Evolutionary conservation across 768 basidiomycete genomes (phyloP), one percentile per base, ranked within the genome.

Genomic region (Russula griseocarnosa): DNA sequence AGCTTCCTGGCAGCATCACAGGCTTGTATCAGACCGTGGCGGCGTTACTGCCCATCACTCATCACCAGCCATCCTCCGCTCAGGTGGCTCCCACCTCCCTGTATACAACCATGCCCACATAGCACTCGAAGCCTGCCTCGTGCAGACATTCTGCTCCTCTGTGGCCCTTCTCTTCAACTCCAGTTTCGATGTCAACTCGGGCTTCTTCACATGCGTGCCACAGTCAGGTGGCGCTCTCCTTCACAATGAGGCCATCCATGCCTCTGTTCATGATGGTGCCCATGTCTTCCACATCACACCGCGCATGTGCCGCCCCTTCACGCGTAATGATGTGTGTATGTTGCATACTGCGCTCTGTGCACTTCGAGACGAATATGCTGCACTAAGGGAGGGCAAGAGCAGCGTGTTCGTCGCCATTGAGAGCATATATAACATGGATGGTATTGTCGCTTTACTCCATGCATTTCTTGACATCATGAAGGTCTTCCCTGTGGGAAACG

Each of bases 341-440:
- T 72, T 96, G 8, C 75, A 94, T 26, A 63, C 63, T 2, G 71
- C 82, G 0, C 70, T 96, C 4, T 52, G 62, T 2, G 70, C 70
- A 14, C 75, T 89, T 47, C 63, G 77, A 20, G 59, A 71, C 2
- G 76, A 94, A n/a, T n/a, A n/a, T n/a, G n/a, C n/a, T n/a, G n/a
- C n/a, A n/a, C n/a, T n/a, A n/a, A n/a, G n/a, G n/a, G 0, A 73
- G 93, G 3, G 90, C 0, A 72, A 75, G 30, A 66, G 67, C 40
- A 86, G 78, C 68, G 75, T 91, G 3, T 97, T 95, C 71, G 74
- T 98, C 16, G 86, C 92, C 0, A 86, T 97, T 8, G 96, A 98
- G 79, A 87, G 85, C 42, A 74, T 98, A 51, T 98, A 98, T 69
- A 91, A 88, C 61, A 98, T 98, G 96, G 95, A 98, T 68, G 96